Percentiles rank a stretch among this genome's conserved stretches.
phyloP scores from a whole-genome alignment of 768 basidiomycete species.

The Mycena vulgaris region DNA sequence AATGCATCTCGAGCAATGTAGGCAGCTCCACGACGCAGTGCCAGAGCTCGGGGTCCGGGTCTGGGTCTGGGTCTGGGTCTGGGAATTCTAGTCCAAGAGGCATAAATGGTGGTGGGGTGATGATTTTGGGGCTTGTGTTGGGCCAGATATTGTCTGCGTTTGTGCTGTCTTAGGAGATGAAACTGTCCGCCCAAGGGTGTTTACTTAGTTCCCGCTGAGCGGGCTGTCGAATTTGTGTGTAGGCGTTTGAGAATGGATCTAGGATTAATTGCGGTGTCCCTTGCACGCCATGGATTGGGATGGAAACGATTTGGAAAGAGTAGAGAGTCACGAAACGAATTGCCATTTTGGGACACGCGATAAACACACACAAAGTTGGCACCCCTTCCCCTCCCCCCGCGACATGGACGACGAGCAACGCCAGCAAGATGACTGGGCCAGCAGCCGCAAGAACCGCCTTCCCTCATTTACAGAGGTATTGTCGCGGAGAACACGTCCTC shows the following conservation, averaged over 20 bases:
- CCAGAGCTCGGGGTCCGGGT: not conserved
- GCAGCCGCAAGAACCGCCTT: slow-evolving; percentile 79
- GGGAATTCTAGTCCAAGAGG: not conserved
- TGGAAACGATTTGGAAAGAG: not conserved
- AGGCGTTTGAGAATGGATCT: too few species aligned
- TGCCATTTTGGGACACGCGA: not conserved
- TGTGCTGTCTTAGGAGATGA: too few species aligned
- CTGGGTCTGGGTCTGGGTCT: not conserved
- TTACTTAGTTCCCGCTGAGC: too few species aligned
- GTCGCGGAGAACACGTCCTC: slow-evolving; percentile 90
- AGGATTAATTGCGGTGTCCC: too few species aligned
- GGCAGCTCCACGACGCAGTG: not conserved
- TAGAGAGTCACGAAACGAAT: not conserved
- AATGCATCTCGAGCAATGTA: not conserved
- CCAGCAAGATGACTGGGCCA: slow-evolving; percentile 82
- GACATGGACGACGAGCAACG: slow-evolving; percentile 72
- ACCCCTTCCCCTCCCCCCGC: slow-evolving; percentile 9
- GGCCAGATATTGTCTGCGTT: too few species aligned
- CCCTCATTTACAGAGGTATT: slow-evolving; percentile 95
- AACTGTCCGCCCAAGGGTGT: too few species aligned
- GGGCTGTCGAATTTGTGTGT: too few species aligned
- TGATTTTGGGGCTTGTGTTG: too few species aligned
- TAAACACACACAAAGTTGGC: slow-evolving; percentile 11
- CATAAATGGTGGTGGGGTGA: too few species aligned
- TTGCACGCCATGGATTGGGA: not conserved